Conservation (phyloP, 352 stramenopile species). For the Phytophthora foliorum region DNA sequence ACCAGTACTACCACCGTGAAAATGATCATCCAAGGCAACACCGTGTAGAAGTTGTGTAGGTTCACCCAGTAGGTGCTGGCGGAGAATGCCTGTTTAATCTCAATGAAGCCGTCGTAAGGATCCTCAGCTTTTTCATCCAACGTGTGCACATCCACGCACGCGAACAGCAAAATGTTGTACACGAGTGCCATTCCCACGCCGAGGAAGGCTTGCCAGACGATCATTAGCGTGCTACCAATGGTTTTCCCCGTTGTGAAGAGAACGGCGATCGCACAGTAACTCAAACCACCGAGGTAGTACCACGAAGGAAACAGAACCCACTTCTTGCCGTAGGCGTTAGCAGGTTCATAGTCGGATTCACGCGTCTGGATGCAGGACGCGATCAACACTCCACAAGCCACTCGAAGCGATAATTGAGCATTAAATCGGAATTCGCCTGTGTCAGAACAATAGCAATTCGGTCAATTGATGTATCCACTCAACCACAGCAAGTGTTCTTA, state of each 20-base stretch:
- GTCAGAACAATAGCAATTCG: neutral
- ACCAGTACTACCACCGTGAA: constrained; percentile 74
- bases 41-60: constrained; percentile 69
- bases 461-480: neutral
- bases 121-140: constrained; percentile 41
- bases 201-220: constrained; percentile 78
- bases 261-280: constrained; percentile 77
- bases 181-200: constrained; percentile 77
- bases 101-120: constrained; percentile 51
- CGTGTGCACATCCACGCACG: constrained; percentile 52
- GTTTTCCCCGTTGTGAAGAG: constrained; percentile 80
- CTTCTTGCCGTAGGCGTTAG: constrained; percentile 36
- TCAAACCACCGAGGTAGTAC: constrained; percentile 74
- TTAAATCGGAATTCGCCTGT: constrained; percentile 58
- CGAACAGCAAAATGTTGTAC: constrained; percentile 82
- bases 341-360: constrained; percentile 37
- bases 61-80: constrained; percentile 74
- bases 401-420: constrained; percentile 46
- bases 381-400: constrained; percentile 50
- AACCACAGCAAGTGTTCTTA: constrained; percentile 10
- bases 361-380: constrained; percentile 54
- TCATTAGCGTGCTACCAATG: constrained; percentile 73
- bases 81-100: constrained; percentile 72
- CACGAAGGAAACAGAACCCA: constrained; percentile 59
- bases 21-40: constrained; percentile 77